Conservation (phyloP, 805 yeast species). For the Cyberlindnera xishuangbannaensis region DNA sequence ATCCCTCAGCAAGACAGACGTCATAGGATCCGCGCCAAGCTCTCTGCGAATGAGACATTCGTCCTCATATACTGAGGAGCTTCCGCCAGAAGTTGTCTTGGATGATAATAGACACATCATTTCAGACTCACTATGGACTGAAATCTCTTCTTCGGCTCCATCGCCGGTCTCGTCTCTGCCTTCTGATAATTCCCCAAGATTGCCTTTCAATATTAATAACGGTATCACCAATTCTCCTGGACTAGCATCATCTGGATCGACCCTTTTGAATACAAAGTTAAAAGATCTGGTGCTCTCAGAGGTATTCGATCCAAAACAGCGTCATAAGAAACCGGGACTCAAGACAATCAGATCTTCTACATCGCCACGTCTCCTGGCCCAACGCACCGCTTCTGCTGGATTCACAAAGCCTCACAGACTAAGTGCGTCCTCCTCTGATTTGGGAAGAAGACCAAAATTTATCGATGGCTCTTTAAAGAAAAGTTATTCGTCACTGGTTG, state of each 20-base stretch:
- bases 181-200: slow-evolving; percentile 25
- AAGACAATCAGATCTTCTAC: slow-evolving; percentile 14
- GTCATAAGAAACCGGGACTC: slow-evolving; percentile 1
- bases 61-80: slow-evolving; percentile 24
- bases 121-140: slow-evolving; percentile 71
- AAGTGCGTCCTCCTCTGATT: slow-evolving; percentile 22
- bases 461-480: slow-evolving; percentile 13
- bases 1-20: slow-evolving; percentile 1
- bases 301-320: too few relatives aligned
- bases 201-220: slow-evolving; percentile 6
- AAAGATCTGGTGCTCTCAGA: slow-evolving; percentile 69
- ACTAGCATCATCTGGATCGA: slow-evolving; percentile 41
- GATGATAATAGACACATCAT: slow-evolving; percentile 91
- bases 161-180: slow-evolving; percentile 36
- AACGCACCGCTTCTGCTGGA: slow-evolving; percentile 6
- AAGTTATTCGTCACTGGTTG: slow-evolving; percentile 21
- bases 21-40: slow-evolving; percentile 11
- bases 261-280: slow-evolving; percentile 63
- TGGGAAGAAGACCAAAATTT: slow-evolving; percentile 18
- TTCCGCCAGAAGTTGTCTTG: slow-evolving; percentile 76
- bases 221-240: slow-evolving; percentile 11
- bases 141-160: slow-evolving; percentile 43
- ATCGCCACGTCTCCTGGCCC: slow-evolving; percentile 17
- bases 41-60: slow-evolving; percentile 15
- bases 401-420: slow-evolving; percentile 14